These are phyloP conservation scores for Narthecium ossifragum DNA, from an alignment of 106 monocot genomes.

Conservation along the genomic window DNA sequence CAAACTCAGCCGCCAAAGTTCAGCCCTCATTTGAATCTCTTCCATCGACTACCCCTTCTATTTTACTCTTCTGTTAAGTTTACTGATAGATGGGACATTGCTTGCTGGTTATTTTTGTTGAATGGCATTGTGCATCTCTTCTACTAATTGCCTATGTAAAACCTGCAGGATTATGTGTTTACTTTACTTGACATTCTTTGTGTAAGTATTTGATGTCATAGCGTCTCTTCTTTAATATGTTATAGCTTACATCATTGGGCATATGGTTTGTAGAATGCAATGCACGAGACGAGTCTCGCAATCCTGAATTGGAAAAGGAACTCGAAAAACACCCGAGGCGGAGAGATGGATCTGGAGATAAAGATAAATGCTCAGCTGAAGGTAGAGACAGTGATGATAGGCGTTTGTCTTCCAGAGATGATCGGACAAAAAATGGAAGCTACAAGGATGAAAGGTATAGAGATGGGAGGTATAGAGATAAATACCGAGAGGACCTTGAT, in stretches of 20 bases:
- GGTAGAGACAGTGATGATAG: conserved; percentile 29
- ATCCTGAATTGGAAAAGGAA: conserved; percentile 38
- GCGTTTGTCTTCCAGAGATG: conserved; percentile 35
- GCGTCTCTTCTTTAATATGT: background rate
- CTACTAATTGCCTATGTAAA: no score
- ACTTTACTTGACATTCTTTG: no score
- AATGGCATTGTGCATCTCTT: no score
- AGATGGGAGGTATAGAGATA: conserved; percentile 39
- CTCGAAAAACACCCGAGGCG: conserved; percentile 36
- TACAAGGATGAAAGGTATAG: conserved; percentile 45
- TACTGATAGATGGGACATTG: no score
- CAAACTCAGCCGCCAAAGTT: no score
- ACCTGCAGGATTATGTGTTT: no score
- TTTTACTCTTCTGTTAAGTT: no score
- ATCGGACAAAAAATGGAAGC: conserved; percentile 31
- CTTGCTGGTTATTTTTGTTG: no score
- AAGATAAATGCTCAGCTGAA: conserved; percentile 40
- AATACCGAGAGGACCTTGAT: conserved; percentile 38
- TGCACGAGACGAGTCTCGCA: conserved; percentile 21
- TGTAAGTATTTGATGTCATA: background rate
- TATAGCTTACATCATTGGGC: no score
- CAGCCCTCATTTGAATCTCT: no score
- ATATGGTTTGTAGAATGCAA: conserved; percentile 19
- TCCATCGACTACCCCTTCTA: no score
- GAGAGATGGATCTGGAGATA: conserved; percentile 34